These are phyloP conservation scores for Filosporella fistucella DNA, from an alignment of 495 filamentous ascomycete species.

Conservation along the genomic window DNA sequence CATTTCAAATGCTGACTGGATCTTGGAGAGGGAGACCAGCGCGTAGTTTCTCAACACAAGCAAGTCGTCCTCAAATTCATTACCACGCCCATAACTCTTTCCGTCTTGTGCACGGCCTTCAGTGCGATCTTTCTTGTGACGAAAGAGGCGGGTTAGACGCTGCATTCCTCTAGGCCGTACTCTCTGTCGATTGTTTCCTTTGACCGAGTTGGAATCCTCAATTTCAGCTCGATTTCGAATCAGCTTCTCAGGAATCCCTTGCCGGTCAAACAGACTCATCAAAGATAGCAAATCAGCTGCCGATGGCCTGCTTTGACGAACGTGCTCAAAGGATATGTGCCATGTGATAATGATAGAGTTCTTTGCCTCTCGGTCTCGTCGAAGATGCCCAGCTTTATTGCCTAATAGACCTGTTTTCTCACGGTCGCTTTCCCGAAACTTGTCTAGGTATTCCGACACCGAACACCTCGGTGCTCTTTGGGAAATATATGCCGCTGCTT, in stretches of 20 bases:
- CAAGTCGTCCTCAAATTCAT: constrained; percentile 40
- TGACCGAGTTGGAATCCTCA: neutral
- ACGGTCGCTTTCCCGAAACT: constrained; percentile 32
- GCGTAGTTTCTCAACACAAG: constrained; percentile 33
- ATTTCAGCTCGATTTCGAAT: constrained; percentile 14
- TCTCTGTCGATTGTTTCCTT: neutral
- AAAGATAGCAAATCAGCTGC: constrained; percentile 33
- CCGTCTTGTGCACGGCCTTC: too few relatives aligned
- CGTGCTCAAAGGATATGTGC: constrained; percentile 44
- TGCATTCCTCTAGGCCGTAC: neutral
- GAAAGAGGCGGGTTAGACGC: too few relatives aligned
- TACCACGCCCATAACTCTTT: constrained; percentile 18
- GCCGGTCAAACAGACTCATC: constrained; percentile 32
- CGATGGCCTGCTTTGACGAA: constrained; percentile 24
- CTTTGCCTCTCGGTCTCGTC: constrained; percentile 34
- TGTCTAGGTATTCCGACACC: constrained; percentile 30
- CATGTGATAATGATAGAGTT: constrained; percentile 43
- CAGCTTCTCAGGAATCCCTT: constrained; percentile 30
- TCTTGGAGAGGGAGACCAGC: constrained; percentile 31
- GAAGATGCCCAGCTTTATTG: constrained; percentile 28
- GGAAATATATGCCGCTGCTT: constrained; percentile 41
- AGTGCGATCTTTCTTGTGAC: too few relatives aligned
- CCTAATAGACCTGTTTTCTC: constrained; percentile 33
- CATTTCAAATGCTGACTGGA: constrained; percentile 35
- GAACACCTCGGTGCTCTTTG: constrained; percentile 24